Evolutionary conservation across 148 eudicot genomes (phyloP), one percentile per base, ranked within the genome.

Genomic region (Agrostemma githago): DNA sequence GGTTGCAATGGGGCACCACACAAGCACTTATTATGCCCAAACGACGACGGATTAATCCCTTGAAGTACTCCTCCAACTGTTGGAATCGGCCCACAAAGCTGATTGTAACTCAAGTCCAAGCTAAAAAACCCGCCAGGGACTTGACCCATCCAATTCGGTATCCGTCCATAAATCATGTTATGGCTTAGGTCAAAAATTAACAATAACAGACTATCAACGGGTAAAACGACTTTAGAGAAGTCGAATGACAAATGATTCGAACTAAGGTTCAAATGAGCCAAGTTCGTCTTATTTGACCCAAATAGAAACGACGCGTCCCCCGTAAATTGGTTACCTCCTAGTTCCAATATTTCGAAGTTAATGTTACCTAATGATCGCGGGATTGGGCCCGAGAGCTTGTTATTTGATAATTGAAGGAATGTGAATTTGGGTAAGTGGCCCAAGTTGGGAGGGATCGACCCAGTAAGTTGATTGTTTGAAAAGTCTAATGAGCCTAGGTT

Each of bases 1-100:
- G 81, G 77, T n/a, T 83, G 72, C 74, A 90, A 71, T 2, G 93
- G 93, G 65, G 83, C 76, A 5, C 90, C 89, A 80, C 93, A 89
- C 68, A 89, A 73, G 80, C 89, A 89, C 74, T 73, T 57, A 54
- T 87, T 89, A 75, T 87, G 88, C 46, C 77, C 70, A 78, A 84
- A 87, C 4, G 82, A 62, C 0, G 82, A 57, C 38, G 61, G 14
- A 39, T 72, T 79, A 16, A 84, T 83, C 10, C 46, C 41, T 63
- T 84, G 86, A 73, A 84, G 7, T 62, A 37, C 56, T 38, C 93
- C 91, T 7, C 89, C 89, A 4, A 20, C 85, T 0, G 67, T 62
- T 2, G 93, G 90, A 51, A 89, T 86, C 62, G 76, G 68, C 8
- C 93, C 90, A 48, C 89, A 89, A 5, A 89, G 79, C 43, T 44